Percentiles rank a stretch among this genome's conserved stretches.
phyloP scores from a whole-genome alignment of 768 basidiomycete genomes.

The Neoboletus subvelutipes region DNA sequence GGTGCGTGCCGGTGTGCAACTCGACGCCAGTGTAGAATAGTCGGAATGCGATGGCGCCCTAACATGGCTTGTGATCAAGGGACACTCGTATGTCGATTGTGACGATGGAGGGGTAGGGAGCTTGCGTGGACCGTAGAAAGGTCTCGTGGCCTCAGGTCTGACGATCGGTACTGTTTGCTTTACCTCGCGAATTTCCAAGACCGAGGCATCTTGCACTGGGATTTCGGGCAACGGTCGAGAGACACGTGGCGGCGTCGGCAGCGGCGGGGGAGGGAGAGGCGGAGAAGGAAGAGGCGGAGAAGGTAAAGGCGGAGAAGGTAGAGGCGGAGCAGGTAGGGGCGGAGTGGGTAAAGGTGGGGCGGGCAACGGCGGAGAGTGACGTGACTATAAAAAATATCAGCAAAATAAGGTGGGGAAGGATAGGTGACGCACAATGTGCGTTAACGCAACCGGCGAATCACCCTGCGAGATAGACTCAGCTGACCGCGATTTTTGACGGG shows the following conservation, averaged over 20 bases:
- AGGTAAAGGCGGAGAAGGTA: slow-evolving; percentile 12
- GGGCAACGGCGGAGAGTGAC: slow-evolving; percentile 25
- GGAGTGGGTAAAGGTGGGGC: slow-evolving; percentile 12
- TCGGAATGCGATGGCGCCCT: slow-evolving; percentile 23
- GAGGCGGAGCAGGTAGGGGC: slow-evolving; percentile 15
- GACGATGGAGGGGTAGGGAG: slow-evolving; percentile 34
- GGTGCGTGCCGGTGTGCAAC: slow-evolving; percentile 29
- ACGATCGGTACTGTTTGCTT: slow-evolving; percentile 12
- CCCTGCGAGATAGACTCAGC: slow-evolving; percentile 30
- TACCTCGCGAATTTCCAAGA: slow-evolving; percentile 17
- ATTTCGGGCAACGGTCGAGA: slow-evolving; percentile 32
- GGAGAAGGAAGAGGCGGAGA: slow-evolving; percentile 23
- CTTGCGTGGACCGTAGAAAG: slow-evolving; percentile 27
- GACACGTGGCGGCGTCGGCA: slow-evolving; percentile 29
- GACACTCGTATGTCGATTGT: slow-evolving; percentile 26
- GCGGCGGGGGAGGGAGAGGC: slow-evolving; percentile 26
- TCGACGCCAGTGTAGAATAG: slow-evolving; percentile 27
- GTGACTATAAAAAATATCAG: slow-evolving; percentile 20
- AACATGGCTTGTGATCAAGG: slow-evolving; percentile 11
- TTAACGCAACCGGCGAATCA: slow-evolving; percentile 31
- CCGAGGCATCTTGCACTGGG: slow-evolving; percentile 20
- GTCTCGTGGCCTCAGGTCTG: slow-evolving; percentile 21
- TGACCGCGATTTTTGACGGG: slow-evolving; percentile 37
- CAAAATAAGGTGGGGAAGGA: background rate
- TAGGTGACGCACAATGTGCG: slow-evolving; percentile 25